A percentile compares a stretch with the other conserved stretches of the same genome.
Conservation (phyloP, 2,329 filamentous ascomycete species). For the Colletotrichum gigasporum region DNA sequence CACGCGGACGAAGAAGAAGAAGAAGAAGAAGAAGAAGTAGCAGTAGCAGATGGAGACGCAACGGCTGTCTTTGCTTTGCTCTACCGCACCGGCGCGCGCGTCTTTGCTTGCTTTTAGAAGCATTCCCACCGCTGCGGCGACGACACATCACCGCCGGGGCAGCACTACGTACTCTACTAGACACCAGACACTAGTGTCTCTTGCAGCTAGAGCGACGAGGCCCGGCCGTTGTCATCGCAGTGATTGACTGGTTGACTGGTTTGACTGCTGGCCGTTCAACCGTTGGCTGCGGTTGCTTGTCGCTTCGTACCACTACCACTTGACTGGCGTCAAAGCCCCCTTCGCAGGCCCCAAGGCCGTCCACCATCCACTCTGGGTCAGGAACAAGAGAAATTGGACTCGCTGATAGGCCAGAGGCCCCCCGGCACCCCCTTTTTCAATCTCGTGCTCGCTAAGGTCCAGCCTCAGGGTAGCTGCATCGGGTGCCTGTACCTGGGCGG, state of each 20-base stretch:
- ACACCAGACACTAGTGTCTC: neutral
- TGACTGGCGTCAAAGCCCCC: slow-evolving; percentile 1
- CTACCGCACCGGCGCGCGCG: slow-evolving; percentile 14
- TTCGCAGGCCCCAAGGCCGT: neutral
- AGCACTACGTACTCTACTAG: no score
- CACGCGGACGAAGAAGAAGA: slow-evolving; percentile 4
- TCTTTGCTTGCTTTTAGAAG: slow-evolving; percentile 20
- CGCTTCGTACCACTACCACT: no score
- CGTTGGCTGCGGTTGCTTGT: neutral
- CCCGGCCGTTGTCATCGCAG: slow-evolving; percentile 21
- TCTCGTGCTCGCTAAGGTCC: slow-evolving; percentile 25
- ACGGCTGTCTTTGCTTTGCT: neutral
- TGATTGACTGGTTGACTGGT: neutral
- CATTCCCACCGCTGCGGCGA: neutral
- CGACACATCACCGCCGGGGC: neutral
- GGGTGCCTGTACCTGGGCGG: slow-evolving; percentile 28
- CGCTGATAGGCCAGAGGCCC: slow-evolving; percentile 21
- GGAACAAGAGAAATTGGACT: slow-evolving; percentile 20
- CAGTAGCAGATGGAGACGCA: neutral
- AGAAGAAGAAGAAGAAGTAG: neutral
- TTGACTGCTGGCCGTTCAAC: slow-evolving; percentile 22
- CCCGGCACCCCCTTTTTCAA: slow-evolving; percentile 31
- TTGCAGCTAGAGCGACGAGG: slow-evolving; percentile 11
- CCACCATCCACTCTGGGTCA: slow-evolving; percentile 9
- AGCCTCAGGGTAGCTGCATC: slow-evolving; percentile 30